phyloP scores from a whole-genome alignment of 2,329 filamentous ascomycete genomes.

The Xylariaceae sp. region DNA sequence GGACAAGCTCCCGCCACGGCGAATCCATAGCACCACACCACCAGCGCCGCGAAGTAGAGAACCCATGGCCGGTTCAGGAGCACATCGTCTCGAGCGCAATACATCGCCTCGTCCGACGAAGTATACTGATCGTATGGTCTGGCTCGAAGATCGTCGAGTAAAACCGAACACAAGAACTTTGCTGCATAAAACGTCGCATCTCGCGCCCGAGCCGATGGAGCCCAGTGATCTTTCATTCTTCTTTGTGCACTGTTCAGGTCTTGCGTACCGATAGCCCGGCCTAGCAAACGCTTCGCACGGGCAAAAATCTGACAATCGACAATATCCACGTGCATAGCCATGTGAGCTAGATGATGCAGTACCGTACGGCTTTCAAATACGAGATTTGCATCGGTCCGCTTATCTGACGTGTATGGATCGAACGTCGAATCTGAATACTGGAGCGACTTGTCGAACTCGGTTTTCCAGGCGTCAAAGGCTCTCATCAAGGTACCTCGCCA shows the following conservation, averaged over 20 bases:
- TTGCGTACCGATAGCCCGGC: constrained; percentile 75
- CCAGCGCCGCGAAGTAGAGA: constrained; percentile 84
- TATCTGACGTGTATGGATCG: constrained; percentile 55
- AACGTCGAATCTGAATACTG: constrained; percentile 51
- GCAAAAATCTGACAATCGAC: constrained; percentile 98
- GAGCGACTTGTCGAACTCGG: constrained; percentile 81
- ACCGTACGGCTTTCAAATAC: constrained; percentile 87
- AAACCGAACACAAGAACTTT: constrained; percentile 80
- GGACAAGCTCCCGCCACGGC: constrained; percentile 77
- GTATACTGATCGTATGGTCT: constrained; percentile 37
- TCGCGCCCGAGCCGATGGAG: constrained; percentile 78
- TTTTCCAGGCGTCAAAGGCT: constrained; percentile 92
- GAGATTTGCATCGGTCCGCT: constrained; percentile 59
- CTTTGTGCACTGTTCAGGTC: constrained; percentile 77
- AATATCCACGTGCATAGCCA: constrained; percentile 96
- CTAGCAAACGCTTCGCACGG: constrained; percentile 77
- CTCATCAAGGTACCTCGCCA: constrained; percentile 83
- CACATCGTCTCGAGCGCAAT: constrained; percentile 82
- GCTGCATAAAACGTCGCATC: constrained; percentile 92
- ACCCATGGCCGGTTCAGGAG: constrained; percentile 93
- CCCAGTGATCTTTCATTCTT: constrained; percentile 86
- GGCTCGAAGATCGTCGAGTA: constrained; percentile 56
- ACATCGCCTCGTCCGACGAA: constrained; percentile 47
- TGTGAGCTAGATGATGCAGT: constrained; percentile 88
- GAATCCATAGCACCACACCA: constrained; percentile 94